phyloP scores from a whole-genome alignment of 2,329 filamentous ascomycete species.

The Aspergillus sclerotialis region DNA sequence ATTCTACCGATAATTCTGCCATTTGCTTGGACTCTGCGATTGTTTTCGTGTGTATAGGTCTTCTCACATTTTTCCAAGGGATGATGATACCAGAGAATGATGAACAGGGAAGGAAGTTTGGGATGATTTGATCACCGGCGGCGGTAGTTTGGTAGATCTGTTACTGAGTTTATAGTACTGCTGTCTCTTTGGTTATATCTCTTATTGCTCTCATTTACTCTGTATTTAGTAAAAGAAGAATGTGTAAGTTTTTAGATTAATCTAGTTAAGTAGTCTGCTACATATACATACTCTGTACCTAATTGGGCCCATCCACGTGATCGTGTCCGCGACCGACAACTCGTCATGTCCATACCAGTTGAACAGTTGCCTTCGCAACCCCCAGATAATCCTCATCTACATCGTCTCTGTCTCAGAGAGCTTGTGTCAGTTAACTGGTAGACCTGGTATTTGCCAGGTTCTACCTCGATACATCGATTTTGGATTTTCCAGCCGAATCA shows the following conservation, averaged over 20 bases:
- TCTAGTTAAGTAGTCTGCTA: too few relatives aligned
- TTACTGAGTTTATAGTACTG: not conserved
- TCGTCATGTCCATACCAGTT: too few relatives aligned
- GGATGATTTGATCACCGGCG: too few relatives aligned
- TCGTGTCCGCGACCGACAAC: too few relatives aligned
- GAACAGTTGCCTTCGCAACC: not conserved
- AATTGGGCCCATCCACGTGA: not conserved
- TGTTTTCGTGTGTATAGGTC: not conserved
- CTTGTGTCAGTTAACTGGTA: not conserved
- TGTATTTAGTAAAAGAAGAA: too few relatives aligned
- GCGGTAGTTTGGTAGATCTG: not conserved
- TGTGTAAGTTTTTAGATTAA: too few relatives aligned
- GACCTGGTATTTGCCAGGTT: not conserved
- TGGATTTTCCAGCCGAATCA: not conserved
- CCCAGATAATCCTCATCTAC: not conserved
- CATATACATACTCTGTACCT: too few relatives aligned
- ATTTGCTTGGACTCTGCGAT: too few relatives aligned
- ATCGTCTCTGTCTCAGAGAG: not conserved
- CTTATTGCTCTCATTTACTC: not conserved
- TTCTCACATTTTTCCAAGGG: too few relatives aligned
- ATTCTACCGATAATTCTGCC: conserved; percentile 28
- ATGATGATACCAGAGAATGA: too few relatives aligned
- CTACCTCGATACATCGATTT: not conserved
- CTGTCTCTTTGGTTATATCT: not conserved
- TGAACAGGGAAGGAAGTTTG: too few relatives aligned